phyloP scores from a whole-genome alignment of 768 basidiomycete species.

The Lactarius pseudohatsudake region DNA sequence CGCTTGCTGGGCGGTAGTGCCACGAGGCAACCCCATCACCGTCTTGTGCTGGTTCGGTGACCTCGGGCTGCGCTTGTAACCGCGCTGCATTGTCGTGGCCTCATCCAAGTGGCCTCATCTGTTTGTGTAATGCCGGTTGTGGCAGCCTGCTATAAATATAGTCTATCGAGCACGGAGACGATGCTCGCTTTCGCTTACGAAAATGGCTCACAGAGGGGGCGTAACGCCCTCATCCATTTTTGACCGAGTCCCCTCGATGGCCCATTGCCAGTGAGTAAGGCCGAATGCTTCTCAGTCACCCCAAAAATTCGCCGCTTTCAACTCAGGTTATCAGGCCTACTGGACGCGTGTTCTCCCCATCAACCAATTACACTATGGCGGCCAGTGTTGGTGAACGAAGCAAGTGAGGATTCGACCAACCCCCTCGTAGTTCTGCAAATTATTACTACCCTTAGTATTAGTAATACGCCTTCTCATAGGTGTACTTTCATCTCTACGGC shows the following conservation, averaged over 20 bases:
- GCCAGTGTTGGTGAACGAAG: conserved; percentile 42
- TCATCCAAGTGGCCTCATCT: not conserved
- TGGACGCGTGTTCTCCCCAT: not conserved
- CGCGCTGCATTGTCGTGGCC: not conserved
- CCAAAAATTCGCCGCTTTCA: not conserved
- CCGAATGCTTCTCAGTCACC: not conserved
- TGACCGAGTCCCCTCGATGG: not conserved
- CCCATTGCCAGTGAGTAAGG: not conserved
- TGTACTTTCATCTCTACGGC: too few species aligned
- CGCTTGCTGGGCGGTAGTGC: not conserved
- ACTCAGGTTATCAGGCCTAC: not conserved
- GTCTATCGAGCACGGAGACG: not conserved
- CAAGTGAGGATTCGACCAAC: not conserved
- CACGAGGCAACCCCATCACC: not conserved
- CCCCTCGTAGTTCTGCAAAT: too few species aligned
- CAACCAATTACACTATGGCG: not conserved
- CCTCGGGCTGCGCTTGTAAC: not conserved
- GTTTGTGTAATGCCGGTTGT: too few species aligned
- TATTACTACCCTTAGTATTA: too few species aligned
- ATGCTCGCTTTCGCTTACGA: too few species aligned
- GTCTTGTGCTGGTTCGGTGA: not conserved
- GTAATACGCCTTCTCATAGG: too few species aligned
- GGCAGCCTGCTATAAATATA: not conserved
- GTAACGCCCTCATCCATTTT: not conserved
- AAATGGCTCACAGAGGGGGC: not conserved